A percentile compares a stretch with the other conserved stretches of the same genome.
Evolutionary conservation across 108 stramenopile genomes (phyloP).

Genomic region (Skeletonema grethae): DNA sequence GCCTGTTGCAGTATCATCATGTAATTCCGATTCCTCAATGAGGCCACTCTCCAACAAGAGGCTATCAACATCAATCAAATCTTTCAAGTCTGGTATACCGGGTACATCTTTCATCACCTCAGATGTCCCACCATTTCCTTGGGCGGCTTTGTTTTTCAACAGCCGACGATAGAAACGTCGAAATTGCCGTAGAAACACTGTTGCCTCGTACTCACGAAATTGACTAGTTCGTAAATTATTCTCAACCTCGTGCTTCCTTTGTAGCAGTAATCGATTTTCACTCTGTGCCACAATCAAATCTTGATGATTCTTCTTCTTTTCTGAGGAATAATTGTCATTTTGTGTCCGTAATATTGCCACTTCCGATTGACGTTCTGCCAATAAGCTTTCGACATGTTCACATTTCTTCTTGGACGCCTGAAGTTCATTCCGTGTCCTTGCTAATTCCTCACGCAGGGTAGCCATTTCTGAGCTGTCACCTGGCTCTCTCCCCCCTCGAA

Average conservation of each 20-base stretch:
- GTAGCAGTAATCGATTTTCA: constrained; percentile 52
- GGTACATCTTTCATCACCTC: constrained; percentile 66
- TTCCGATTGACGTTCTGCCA: constrained; percentile 63
- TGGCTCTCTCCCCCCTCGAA: background rate
- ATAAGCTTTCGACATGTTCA: constrained; percentile 44
- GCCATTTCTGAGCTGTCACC: constrained; percentile 31
- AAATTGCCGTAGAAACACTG: constrained; percentile 83
- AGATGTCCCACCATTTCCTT: constrained; percentile 63
- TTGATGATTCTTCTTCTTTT: constrained; percentile 59
- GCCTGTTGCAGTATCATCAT: constrained; percentile 57
- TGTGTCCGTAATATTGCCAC: constrained; percentile 68
- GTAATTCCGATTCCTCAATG: constrained; percentile 77
- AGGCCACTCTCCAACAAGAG: constrained; percentile 83
- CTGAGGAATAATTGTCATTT: constrained; percentile 58
- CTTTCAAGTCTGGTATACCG: constrained; percentile 72
- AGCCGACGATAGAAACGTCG: constrained; percentile 78
- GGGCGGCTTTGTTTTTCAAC: constrained; percentile 67
- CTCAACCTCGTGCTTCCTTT: constrained; percentile 65
- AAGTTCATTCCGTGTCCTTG: constrained; percentile 29
- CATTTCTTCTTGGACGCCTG: constrained; percentile 30
- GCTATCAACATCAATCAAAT: constrained; percentile 80
- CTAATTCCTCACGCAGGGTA: constrained; percentile 37
- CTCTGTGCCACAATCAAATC: constrained; percentile 59
- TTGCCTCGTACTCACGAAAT: constrained; percentile 89
- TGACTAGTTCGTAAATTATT: constrained; percentile 76